Evolutionary conservation across 2,329 filamentous ascomycete species (phyloP), one percentile per base, ranked within the genome.

Genomic region (Cordyceps fumosorosea): DNA sequence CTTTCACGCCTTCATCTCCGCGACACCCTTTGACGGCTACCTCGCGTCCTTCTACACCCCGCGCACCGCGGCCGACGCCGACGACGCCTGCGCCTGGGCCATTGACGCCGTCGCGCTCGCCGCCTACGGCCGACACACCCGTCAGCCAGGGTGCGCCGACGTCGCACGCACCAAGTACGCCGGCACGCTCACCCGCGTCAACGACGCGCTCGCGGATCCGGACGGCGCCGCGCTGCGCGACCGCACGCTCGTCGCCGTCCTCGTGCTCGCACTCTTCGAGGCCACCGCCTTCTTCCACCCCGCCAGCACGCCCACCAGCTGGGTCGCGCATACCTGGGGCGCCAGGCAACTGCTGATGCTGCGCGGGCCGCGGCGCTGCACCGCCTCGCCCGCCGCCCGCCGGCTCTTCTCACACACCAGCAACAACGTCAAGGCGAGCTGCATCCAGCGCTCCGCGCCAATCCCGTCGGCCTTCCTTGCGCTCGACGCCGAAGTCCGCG

Each of bases 261-360:
- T 71, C 10, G 62, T 70, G 2, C 61, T 71, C n/a, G 69, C 67
- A 11, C 62, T 70, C 11, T 71, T 70, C 44, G 69, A 71, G 40
- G 68, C 68, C n/a, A 66, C 69, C 29, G 65, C 69, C 5, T 70
- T 70, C 32, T 42, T 42, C 62, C 57, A 16, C 68, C 64, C 1
- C 62, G 63, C 44, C 50, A 63, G 64, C 40, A 66, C 67, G 6
- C 66, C 68, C 1, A 66, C 69, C 6, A 69, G 65, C 56, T 71
- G 69, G 69, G 68, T 67, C 5, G 65, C 67, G 7, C 69, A 71
- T 22, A 68, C 66, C 2, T 44, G 66, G 14, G 69, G 69, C 6
- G 63, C 69, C 40, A 63, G 70, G 54, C 60, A 70, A n/a, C 67
- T 71, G 2, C 62, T 71, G 4, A 63, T 67, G 22, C 61, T 71